Base-by-base conservation (phyloP, 75 land plant genomes). In the Selaginella tamariscina region DNA sequence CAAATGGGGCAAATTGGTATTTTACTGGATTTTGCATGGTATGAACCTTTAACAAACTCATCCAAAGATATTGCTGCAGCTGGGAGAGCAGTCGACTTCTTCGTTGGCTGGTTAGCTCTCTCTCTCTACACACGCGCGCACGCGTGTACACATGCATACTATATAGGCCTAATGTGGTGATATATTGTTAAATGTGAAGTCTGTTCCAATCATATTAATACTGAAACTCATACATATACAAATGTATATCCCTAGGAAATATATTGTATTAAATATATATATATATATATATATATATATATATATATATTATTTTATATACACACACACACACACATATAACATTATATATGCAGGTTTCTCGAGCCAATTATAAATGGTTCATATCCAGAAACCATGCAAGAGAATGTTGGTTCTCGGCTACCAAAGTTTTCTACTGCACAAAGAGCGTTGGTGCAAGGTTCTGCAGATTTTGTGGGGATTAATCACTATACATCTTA, bases 401-500 rank as follows among this genome's bases (percentile, higher is more conserved):
- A 59, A 59, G 18, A 59, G 26, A 8, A 59, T 26, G 27, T 26
- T 23, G 26, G 62, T n/a, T 59, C 62, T 8, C 23, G 62, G 23
- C 26, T 59, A 8, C 62, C 62, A n/a, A 59, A 59, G 21, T 59
- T 59, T n/a, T 23, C 62, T n/a, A 21, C 5, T 5, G 27, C 8
- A 2, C 18, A 59, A 5, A 23, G 5, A 2, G 26, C 5, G 8
- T 9, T 59, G 62, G 62, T 59, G 21, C 8, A 59, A n/a, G 62
- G 62, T 8, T 21, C 62, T 2, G 26, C 21, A n/a, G 62, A 59
- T n/a, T 59, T 59, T 59, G 62, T 59, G 8, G 62, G 62, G 8
- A 59, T 59, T 8, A 59, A 59, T 26, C 62, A 59, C 24, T 59
- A 59, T 21, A 59, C 62, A 59, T 8, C 62, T 9, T 59, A 59